Evolutionary conservation across 169 alveolate species (phyloP).

Genomic region (Eimeria tenella): DNA sequence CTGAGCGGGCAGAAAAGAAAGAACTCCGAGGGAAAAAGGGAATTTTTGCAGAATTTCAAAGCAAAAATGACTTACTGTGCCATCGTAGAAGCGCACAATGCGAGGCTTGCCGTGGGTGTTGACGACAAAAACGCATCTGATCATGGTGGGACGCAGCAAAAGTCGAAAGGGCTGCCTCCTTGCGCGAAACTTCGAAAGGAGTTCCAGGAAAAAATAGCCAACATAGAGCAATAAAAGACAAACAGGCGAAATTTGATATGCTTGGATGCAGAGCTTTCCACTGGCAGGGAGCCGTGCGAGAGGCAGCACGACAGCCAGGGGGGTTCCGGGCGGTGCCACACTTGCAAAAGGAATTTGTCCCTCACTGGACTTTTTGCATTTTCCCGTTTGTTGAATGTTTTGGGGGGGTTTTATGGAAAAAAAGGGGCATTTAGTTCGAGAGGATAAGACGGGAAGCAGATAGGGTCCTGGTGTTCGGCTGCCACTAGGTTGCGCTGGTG

Average conservation of each 20-base stretch:
- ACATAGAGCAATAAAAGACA: not conserved
- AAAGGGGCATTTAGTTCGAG: too few species aligned
- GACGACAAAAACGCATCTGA: conserved; percentile 87
- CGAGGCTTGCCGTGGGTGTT: conserved; percentile 91
- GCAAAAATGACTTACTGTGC: conserved; percentile 77
- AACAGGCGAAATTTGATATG: not conserved
- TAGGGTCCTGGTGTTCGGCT: too few species aligned
- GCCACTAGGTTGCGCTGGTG: too few species aligned
- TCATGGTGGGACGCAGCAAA: conserved; percentile 81
- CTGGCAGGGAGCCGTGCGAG: too few species aligned
- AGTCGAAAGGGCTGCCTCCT: not conserved
- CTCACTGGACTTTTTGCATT: too few species aligned
- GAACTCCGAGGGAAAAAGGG: not conserved
- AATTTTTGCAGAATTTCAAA: not conserved
- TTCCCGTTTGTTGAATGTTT: too few species aligned
- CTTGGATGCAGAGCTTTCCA: too few species aligned
- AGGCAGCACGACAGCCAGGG: too few species aligned
- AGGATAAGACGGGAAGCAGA: too few species aligned
- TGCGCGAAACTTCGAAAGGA: not conserved
- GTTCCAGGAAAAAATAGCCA: not conserved
- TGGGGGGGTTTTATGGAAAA: too few species aligned
- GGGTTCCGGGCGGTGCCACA: too few species aligned
- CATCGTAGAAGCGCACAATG: conserved; percentile 90
- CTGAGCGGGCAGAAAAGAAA: not conserved
- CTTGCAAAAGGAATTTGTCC: too few species aligned